These are phyloP conservation scores for Alternaria sp. DNA, from an alignment of 2,329 filamentous ascomycete genomes.

Conservation along the genomic window DNA sequence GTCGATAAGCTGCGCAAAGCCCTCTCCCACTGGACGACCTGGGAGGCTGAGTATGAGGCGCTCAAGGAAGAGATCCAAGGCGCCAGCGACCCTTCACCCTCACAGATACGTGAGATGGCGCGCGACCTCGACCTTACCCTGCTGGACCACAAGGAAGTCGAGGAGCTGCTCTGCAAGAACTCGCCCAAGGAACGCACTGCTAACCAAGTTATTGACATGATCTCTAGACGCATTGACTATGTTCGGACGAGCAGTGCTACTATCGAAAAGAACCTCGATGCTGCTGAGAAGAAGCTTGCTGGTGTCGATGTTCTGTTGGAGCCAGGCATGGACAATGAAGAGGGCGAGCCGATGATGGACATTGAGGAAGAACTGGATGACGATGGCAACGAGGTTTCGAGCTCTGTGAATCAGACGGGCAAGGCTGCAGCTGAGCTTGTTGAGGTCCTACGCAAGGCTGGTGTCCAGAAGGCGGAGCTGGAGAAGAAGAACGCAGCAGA, in stretches of 20 bases:
- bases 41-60: slow-evolving; percentile 89
- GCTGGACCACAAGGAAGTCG: slow-evolving; percentile 66
- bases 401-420: slow-evolving; percentile 62
- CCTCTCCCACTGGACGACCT: slow-evolving; percentile 86
- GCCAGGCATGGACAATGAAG: slow-evolving; percentile 68
- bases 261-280: slow-evolving; percentile 73
- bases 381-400: slow-evolving; percentile 78
- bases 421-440: slow-evolving; percentile 71
- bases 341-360: slow-evolving; percentile 80
- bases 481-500: slow-evolving; percentile 20
- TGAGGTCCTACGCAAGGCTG: slow-evolving; percentile 78
- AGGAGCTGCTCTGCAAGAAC: slow-evolving; percentile 58
- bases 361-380: slow-evolving; percentile 94
- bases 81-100: slow-evolving; percentile 30
- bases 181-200: slow-evolving; percentile 57
- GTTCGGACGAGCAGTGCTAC: slow-evolving; percentile 80
- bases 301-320: slow-evolving; percentile 62
- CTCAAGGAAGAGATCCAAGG: slow-evolving; percentile 79
- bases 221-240: slow-evolving; percentile 84
- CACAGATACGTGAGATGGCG: slow-evolving; percentile 55
- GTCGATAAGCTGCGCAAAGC: slow-evolving; percentile 75
- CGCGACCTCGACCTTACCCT: slow-evolving; percentile 68
- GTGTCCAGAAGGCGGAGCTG: slow-evolving; percentile 55
- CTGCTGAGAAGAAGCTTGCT: slow-evolving; percentile 72
- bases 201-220: slow-evolving; percentile 69